A percentile compares a stretch with the other conserved stretches of the same genome.
Evolutionary conservation across 2,329 filamentous ascomycete genomes (phyloP).

Genomic region (Pezicula neosporulosa): DNA sequence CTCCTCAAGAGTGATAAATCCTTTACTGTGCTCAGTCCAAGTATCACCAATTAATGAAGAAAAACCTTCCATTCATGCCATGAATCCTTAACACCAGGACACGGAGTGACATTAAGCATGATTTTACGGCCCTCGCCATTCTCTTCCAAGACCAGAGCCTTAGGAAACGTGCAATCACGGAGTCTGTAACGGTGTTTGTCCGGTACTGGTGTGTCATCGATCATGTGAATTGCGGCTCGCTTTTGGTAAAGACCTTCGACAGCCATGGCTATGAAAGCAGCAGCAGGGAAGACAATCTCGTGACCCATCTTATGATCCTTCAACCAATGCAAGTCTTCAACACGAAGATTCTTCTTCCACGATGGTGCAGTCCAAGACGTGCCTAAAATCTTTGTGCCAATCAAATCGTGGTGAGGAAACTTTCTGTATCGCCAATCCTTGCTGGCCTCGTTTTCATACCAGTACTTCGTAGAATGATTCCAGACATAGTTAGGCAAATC

Average conservation of each 20-base stretch:
- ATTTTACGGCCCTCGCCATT: background rate
- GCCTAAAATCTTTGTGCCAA: constrained; percentile 27
- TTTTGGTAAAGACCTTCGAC: background rate
- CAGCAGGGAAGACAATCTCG: constrained; percentile 1
- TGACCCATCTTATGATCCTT: constrained; percentile 27
- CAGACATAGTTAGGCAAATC: constrained; percentile 40
- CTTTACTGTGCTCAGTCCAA: background rate
- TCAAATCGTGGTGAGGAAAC: constrained; percentile 31
- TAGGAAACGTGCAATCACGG: constrained; percentile 1
- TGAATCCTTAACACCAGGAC: background rate
- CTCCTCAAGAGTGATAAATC: constrained; percentile 1
- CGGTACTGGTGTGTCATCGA: background rate
- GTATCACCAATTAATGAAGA: background rate
- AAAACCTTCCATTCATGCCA: constrained; percentile 1
- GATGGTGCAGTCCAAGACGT: constrained; percentile 4
- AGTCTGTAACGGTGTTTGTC: constrained; percentile 5
- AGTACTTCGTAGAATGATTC: constrained; percentile 44
- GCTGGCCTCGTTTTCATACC: constrained; percentile 48
- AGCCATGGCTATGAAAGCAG: constrained; percentile 1
- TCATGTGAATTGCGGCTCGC: background rate
- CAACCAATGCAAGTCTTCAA: constrained; percentile 36
- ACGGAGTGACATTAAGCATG: constrained; percentile 1
- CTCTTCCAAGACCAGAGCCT: constrained; percentile 5
- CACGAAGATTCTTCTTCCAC: constrained; percentile 22
- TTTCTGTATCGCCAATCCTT: constrained; percentile 36